These are phyloP conservation scores for Quercus berberidifolia DNA, from an alignment of 306 rosid genomes.

Conservation along the genomic window DNA sequence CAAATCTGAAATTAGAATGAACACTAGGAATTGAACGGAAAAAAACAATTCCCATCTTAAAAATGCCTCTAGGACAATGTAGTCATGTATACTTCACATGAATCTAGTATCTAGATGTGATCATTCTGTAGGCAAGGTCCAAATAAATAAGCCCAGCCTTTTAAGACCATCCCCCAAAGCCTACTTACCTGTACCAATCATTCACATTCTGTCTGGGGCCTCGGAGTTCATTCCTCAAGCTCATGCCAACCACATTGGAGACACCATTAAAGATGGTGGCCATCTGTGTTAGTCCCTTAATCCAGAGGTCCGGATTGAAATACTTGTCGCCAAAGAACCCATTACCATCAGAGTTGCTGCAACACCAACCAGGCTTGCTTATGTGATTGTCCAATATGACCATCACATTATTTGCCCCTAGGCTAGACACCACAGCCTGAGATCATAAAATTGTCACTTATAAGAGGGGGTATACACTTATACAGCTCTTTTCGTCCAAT, in stretches of 20 bases:
- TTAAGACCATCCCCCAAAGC: too few relatives aligned
- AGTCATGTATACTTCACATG: too few relatives aligned
- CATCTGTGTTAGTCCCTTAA: slow-evolving; percentile 66
- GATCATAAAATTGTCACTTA: background rate
- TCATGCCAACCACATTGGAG: slow-evolving; percentile 66
- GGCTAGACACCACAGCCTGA: slow-evolving; percentile 64
- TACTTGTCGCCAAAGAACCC: slow-evolving; percentile 76
- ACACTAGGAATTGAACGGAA: background rate
- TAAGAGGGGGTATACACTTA: too few relatives aligned
- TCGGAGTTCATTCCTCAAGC: slow-evolving; percentile 85
- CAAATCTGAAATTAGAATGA: background rate
- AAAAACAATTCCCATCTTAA: background rate
- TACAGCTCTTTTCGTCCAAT: too few relatives aligned
- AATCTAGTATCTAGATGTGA: too few relatives aligned
- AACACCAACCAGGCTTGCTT: slow-evolving; percentile 82
- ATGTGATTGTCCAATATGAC: slow-evolving; percentile 81
- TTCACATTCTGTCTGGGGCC: slow-evolving; percentile 71
- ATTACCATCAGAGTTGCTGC: slow-evolving; percentile 59
- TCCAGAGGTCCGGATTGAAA: slow-evolving; percentile 66
- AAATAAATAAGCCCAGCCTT: too few relatives aligned
- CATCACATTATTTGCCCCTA: slow-evolving; percentile 64
- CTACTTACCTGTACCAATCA: slow-evolving; percentile 77
- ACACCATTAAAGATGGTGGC: slow-evolving; percentile 69
- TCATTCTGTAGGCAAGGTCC: background rate
- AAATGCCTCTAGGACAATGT: background rate